Percentiles rank a stretch among this genome's conserved stretches.
These are phyloP conservation scores for Bifiguratus adelaidae DNA, from an alignment of 192 early-diverging fungal species.

Conservation along the genomic window DNA sequence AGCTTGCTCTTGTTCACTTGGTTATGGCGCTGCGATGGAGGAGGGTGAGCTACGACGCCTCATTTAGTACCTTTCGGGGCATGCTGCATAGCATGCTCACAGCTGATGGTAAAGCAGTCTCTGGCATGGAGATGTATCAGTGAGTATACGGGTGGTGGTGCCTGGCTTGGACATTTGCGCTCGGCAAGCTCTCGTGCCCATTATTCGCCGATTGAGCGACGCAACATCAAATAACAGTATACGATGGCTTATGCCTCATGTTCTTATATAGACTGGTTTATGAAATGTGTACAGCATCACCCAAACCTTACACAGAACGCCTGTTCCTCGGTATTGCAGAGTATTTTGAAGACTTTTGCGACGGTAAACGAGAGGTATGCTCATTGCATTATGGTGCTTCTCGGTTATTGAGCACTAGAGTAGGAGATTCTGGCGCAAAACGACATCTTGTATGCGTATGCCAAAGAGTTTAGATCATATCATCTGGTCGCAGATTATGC, in stretches of 20 bases:
- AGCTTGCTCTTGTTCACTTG: too few relatives aligned
- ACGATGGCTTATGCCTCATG: neutral
- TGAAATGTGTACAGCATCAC: slow-evolving; percentile 69
- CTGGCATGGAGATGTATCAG: slow-evolving; percentile 68
- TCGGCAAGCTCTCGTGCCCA: neutral
- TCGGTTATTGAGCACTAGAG: too few relatives aligned
- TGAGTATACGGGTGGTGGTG: slow-evolving; percentile 17
- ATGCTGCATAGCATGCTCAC: slow-evolving; percentile 41
- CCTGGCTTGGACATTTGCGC: neutral
- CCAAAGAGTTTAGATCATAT: slow-evolving; percentile 55
- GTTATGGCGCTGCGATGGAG: slow-evolving; percentile 48
- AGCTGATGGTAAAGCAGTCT: slow-evolving; percentile 30
- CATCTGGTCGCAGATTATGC: slow-evolving; percentile 43
- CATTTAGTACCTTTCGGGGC: slow-evolving; percentile 30
- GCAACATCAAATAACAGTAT: neutral
- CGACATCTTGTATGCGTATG: slow-evolving; percentile 59
- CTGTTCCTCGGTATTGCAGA: slow-evolving; percentile 56
- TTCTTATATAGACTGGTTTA: slow-evolving; percentile 44
- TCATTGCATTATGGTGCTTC: slow-evolving; percentile 1
- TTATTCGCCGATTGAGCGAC: neutral
- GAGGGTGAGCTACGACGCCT: slow-evolving; percentile 33
- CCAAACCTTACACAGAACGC: slow-evolving; percentile 53
- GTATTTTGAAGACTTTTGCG: slow-evolving; percentile 51
- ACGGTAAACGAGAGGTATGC: slow-evolving; percentile 34
- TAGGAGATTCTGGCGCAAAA: slow-evolving; percentile 51